Conservation (phyloP, 1,284 basidiomycete species). For the Ustilago lituana region DNA sequence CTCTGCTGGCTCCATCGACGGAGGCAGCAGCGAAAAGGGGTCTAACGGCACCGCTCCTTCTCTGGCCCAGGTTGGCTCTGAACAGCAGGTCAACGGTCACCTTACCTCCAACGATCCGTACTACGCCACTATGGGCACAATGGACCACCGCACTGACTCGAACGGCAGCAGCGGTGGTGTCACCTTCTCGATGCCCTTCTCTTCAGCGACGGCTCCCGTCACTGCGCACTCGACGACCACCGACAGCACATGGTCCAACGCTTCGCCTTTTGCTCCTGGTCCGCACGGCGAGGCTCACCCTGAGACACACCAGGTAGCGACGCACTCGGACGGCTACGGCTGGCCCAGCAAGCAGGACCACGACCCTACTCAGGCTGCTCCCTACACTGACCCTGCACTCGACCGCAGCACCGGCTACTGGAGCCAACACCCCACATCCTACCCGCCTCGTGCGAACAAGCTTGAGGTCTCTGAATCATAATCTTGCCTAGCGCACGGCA, state of each 20-base stretch:
- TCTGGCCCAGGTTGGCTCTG: constrained; percentile 21
- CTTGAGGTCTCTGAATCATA: constrained; percentile 39
- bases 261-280: constrained; percentile 40
- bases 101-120: constrained; percentile 30
- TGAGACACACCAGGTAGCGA: constrained; percentile 20
- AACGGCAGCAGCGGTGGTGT: constrained; percentile 33
- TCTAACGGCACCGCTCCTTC: constrained; percentile 28
- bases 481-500: neutral
- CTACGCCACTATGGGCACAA: constrained; percentile 25
- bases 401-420: constrained; percentile 42
- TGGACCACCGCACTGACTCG: constrained; percentile 39
- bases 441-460: constrained; percentile 26
- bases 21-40: constrained; percentile 38
- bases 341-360: constrained; percentile 67
- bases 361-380: constrained; percentile 69
- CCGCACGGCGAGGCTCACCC: constrained; percentile 43
- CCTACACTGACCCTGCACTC: constrained; percentile 26
- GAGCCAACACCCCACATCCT: constrained; percentile 42
- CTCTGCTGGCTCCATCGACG: constrained; percentile 33
- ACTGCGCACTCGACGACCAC: constrained; percentile 32
- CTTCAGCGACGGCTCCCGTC: constrained; percentile 20
- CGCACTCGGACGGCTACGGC: constrained; percentile 40
- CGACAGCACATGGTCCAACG: constrained; percentile 44
- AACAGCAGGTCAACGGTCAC: constrained; percentile 17
- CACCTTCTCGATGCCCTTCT: constrained; percentile 51